Evolutionary conservation across 805 yeast genomes (phyloP), one percentile per base, ranked within the genome.

Genomic region (Candida oleophila): DNA sequence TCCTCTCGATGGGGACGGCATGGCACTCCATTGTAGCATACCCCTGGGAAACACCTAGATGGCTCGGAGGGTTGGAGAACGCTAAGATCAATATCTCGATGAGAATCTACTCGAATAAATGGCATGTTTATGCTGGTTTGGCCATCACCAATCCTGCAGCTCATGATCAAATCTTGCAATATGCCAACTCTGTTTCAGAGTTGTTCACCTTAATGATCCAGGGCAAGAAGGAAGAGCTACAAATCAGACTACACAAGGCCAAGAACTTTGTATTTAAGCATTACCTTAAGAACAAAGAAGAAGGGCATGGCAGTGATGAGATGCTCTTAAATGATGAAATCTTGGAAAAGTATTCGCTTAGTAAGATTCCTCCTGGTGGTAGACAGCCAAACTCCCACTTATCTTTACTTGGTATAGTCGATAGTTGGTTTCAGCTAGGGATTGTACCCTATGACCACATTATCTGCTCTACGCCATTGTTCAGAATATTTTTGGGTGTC

Each of bases 51-150:
- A 77, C 83, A 2, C 79, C 85, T 0, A 81, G 85, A 59, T 90
- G 96, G 92, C 69, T 82, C 21, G 98, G 98, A 12, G 98, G 99
- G 1, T 74, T 94, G 41, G 99, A 94, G 63, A 92, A 94, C 62
- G 98, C 96, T 14, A 94, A 94, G 58, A 87, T 91, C 61, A 94
- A 94, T 62, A 90, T 94, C 28, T 87, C 98, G 1, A 68, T 94
- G 61, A 74, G 99, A 52, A 94, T 94, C 43, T 94, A 77, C 64
- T 83, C 96, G 15, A 94, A 91, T 66, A 90, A 91, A 66, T 94
- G 97, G 96, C 99, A 94, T 64, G 98, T 94, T 25, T 94, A 94
- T 61, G 98, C 98, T 3, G 99, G 99, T 0, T 73, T 94, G 57
- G 97, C 98, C 8, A 92, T 94, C 54, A 87, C 96, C 1, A 94